Evolutionary conservation across 2,329 filamentous ascomycete genomes (phyloP), one percentile per base, ranked within the genome.

Genomic region (Neonectria sp.): DNA sequence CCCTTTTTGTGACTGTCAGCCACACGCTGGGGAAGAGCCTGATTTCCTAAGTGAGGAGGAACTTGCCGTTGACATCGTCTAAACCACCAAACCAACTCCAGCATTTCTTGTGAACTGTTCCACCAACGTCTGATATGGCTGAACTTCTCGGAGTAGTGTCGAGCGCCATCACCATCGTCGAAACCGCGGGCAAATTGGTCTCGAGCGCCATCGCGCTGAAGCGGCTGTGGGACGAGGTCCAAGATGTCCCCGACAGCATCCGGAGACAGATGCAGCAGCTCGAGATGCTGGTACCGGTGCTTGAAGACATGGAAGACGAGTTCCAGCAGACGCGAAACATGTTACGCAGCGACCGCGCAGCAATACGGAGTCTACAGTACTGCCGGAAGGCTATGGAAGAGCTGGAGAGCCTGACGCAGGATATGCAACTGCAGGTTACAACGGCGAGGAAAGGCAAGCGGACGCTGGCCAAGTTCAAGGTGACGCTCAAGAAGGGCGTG

Each of bases 191-290:
- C 3, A 72, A 73, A 29, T n/a, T 73, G 1, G 68, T 56, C 17
- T 51, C 63, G 1, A 71, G 60, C 13, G 55, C 48, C 0, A 24
- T 71, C 2, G 40, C 45, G 9, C 65, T 73, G 0, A 73, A 72
- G 7, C 56, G 57, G 0, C 58, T 73, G 9, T 73, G 71, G 71
- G 52, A 71, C 3, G 68, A 73, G 31, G 65, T 72, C 0, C 65
- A 72, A 6, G 55, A 71, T 33, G 60, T 71, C 1, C 70, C 69
- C 0, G 11, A 49, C 0, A 69, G 49, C 8, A 59, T 72, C 21
- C 13, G 33, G n/a, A 53, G 51, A 27, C 29, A 53, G 29, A 15
- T 53, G 51, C 31, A 35, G n/a, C n/a, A 53, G 9, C 51, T 53
- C 29, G 29, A 37, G 7, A 53, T 53, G 51, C 17, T 53, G 6